Conservation (phyloP, 164 flowering plant species). For the Annona squamosa region DNA sequence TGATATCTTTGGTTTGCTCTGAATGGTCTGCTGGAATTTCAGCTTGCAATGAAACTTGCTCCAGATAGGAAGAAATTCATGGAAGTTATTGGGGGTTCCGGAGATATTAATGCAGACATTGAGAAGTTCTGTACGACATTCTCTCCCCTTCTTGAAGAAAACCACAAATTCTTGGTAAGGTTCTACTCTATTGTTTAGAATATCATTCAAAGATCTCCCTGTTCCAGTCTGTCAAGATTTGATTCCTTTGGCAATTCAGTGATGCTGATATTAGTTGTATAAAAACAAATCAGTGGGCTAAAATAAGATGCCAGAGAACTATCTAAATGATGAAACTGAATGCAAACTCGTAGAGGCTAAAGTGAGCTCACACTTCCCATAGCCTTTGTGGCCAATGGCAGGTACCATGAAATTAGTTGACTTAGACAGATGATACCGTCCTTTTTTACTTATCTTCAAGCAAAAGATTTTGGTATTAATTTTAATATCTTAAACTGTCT, state of each 20-base stretch:
- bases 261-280: neutral
- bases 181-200: conserved; percentile 1
- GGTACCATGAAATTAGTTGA: too few species aligned
- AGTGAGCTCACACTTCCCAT: too few species aligned
- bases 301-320: too few species aligned
- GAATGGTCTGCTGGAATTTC: conserved; percentile 9
- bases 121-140: conserved; percentile 58
- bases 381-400: too few species aligned
- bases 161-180: conserved; percentile 85
- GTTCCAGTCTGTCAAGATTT: neutral
- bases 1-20: neutral
- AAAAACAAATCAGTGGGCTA: neutral
- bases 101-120: conserved; percentile 60
- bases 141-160: conserved; percentile 64
- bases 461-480: too few species aligned
- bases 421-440: too few species aligned
- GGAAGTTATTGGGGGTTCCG: conserved; percentile 64
- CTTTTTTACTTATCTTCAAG: too few species aligned
- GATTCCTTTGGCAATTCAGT: neutral
- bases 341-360: too few species aligned
- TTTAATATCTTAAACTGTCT: too few species aligned
- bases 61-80: conserved; percentile 95
- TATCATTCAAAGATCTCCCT: neutral
- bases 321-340: too few species aligned
- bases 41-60: conserved; percentile 91